Base-by-base conservation (phyloP, 139 green algal species). In the Desmodesmus armatus region DNA sequence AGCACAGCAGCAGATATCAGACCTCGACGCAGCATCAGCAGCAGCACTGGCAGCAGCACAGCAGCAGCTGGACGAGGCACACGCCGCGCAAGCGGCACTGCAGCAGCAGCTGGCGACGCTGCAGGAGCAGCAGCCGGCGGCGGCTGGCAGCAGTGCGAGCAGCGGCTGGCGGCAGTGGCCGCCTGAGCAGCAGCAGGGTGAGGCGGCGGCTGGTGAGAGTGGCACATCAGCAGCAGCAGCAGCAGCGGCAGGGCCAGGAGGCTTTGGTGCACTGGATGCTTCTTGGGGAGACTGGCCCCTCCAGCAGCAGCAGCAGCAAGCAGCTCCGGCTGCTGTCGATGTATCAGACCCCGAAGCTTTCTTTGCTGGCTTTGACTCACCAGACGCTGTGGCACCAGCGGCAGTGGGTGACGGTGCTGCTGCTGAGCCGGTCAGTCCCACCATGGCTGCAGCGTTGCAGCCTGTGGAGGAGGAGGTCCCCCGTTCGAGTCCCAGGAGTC, bases 1-100 rank as follows among this genome's bases (percentile, higher is more conserved):
- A 13, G 39, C 76, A 33, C 33, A 47, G n/a, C 76, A 82, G 55
- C 35, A 71, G 55, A 25, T 82, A n/a, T 27, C 76, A 29, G 53
- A 60, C 0, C 23, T 72, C 21, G 76, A 82, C 2, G 39, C 19
- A 23, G 15, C 27, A 58, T 33, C 4, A 13, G 29, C 27, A 29
- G 73, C 17, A 33, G 47, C 73, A 67, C 49, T 80, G 31, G n/a
- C 21, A 29, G 4, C 53, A 63, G 19, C 67, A 49, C 73, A 80
- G 73, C 31, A 44, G 17, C 44, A 66, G 31, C 47, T 80, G 29
- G 47, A n/a, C 3, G 29, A 47, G 9, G 53, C 47, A 31, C 3
- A 43, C 13, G 29, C n/a, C 13, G 44, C 31, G 2, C 33, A 23
- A 3, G 27, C 43, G 13, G 21, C 7, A 19, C 43, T 78, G 40